These are phyloP conservation scores for Cryoendolithus antarcticus DNA, from an alignment of 2,329 filamentous ascomycete species.

Conservation along the genomic window DNA sequence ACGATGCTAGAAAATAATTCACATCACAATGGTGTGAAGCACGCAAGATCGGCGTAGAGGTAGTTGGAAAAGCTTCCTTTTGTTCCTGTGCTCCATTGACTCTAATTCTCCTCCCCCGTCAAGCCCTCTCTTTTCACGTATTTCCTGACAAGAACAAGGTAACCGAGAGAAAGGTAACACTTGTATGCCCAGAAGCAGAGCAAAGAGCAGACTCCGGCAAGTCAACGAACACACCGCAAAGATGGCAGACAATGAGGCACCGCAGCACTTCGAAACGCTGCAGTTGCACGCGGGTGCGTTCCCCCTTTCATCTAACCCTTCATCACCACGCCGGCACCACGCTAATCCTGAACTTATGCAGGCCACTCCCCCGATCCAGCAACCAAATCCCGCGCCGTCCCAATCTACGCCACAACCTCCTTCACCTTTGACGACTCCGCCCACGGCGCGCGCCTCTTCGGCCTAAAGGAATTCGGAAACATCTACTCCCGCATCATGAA, in stretches of 20 bases:
- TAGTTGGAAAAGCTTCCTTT: too few relatives aligned
- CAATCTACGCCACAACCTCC: conserved; percentile 89
- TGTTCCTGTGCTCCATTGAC: too few relatives aligned
- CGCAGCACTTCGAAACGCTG: conserved; percentile 38
- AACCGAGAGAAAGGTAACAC: too few relatives aligned
- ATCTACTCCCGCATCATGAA: conserved; percentile 98
- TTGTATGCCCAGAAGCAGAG: conserved; percentile 1
- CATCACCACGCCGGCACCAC: too few relatives aligned
- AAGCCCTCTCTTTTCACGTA: too few relatives aligned
- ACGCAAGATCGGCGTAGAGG: too few relatives aligned
- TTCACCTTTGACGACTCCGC: conserved; percentile 92
- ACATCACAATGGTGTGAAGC: too few relatives aligned
- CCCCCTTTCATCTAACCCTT: conserved; percentile 35
- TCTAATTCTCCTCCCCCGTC: too few relatives aligned
- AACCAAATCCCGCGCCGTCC: conserved; percentile 81
- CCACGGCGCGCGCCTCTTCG: conserved; percentile 87
- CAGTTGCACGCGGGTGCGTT: conserved; percentile 37
- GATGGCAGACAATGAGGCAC: conserved; percentile 25
- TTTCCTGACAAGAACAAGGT: too few relatives aligned
- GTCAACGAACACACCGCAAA: conserved; percentile 16
- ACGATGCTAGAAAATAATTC: too few relatives aligned
- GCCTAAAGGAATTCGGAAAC: conserved; percentile 93
- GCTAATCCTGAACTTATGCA: conserved; percentile 24
- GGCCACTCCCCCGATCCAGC: conserved; percentile 64
- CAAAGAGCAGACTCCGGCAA: conserved; percentile 13